A percentile compares a stretch with the other conserved stretches of the same genome.
These are phyloP conservation scores for Neophaeococcomyces aloes DNA, from an alignment of 2,329 filamentous ascomycete species.

Conservation along the genomic window DNA sequence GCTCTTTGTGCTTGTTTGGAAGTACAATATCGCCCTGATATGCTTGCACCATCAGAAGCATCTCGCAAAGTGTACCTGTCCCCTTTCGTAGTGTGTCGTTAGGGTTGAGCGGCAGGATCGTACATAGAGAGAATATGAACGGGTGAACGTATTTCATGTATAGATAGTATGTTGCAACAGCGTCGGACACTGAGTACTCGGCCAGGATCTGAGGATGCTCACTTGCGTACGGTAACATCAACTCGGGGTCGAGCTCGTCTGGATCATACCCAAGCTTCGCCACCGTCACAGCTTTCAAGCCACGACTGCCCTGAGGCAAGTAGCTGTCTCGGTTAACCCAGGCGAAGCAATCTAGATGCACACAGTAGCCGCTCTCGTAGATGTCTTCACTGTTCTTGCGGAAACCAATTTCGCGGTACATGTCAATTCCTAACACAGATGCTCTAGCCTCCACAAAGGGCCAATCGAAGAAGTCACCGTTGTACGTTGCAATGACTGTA, in stretches of 20 bases:
- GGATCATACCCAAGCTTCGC: conserved; percentile 97
- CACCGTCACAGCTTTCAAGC: conserved; percentile 92
- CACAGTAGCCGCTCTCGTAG: conserved; percentile 90
- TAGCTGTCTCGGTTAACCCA: conserved; percentile 99
- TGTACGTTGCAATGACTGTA: conserved; percentile 98
- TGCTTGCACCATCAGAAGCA: conserved; percentile 97
- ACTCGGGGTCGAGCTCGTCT: conserved; percentile 89
- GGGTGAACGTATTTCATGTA: conserved; percentile 99
- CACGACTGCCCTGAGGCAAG: conserved; percentile 89
- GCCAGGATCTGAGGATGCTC: conserved; percentile 89
- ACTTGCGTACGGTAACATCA: conserved; percentile 83
- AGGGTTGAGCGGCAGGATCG: conserved; percentile 82
- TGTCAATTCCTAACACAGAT: conserved; percentile 90
- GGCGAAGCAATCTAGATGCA: conserved; percentile 97
- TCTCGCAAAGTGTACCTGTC: conserved; percentile 97
- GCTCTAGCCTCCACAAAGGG: conserved; percentile 91
- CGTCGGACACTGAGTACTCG: conserved; percentile 97
- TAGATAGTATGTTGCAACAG: conserved; percentile 94
- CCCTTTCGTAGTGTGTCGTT: conserved; percentile 92
- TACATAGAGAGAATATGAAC: conserved; percentile 97
- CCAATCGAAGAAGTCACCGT: conserved; percentile 99
- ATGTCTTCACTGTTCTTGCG: conserved; percentile 91
- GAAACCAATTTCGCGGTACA: conserved; percentile 98
- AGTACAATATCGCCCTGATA: conserved; percentile 85
- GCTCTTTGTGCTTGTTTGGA: conserved; percentile 89